These are phyloP conservation scores for Metschnikowia bowlesiae DNA, from an alignment of 805 yeast genomes.

Conservation along the genomic window DNA sequence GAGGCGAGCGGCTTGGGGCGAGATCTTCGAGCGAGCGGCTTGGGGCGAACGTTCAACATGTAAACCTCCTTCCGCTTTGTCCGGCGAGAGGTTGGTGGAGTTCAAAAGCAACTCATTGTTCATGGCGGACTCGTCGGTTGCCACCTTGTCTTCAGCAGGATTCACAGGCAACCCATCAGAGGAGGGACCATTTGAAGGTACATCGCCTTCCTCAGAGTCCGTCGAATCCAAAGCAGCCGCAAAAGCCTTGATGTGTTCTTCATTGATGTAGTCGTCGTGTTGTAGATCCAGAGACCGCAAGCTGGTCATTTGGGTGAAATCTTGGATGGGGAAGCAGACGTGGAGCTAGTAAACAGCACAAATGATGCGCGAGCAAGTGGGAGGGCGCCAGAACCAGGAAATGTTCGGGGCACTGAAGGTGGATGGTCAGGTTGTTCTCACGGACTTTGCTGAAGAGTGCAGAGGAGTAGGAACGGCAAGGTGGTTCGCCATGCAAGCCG, in stretches of 20 bases:
- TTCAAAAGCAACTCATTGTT: neutral
- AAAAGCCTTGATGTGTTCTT: slow-evolving; percentile 35
- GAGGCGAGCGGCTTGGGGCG: slow-evolving; percentile 11
- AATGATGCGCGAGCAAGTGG: no score
- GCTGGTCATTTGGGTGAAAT: slow-evolving; percentile 1
- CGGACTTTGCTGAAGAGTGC: no score
- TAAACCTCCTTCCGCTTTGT: neutral
- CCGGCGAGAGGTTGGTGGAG: neutral
- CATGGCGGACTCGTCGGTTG: neutral
- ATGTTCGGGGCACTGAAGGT: no score
- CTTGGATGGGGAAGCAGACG: neutral
- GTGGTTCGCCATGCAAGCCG: neutral
- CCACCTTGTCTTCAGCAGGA: neutral
- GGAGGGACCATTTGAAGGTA: slow-evolving; percentile 1
- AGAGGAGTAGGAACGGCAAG: neutral
- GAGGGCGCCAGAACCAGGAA: no score
- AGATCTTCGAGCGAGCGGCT: neutral
- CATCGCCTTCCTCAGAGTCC: slow-evolving; percentile 21
- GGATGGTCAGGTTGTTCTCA: no score
- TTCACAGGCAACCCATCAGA: slow-evolving; percentile 9
- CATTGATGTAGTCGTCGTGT: slow-evolving; percentile 26
- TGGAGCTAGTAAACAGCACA: no score
- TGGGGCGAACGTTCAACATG: neutral
- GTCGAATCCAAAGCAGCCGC: slow-evolving; percentile 40
- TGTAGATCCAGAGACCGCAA: neutral